phyloP scores from a whole-genome alignment of 306 rosid species.

The Malus fusca region DNA sequence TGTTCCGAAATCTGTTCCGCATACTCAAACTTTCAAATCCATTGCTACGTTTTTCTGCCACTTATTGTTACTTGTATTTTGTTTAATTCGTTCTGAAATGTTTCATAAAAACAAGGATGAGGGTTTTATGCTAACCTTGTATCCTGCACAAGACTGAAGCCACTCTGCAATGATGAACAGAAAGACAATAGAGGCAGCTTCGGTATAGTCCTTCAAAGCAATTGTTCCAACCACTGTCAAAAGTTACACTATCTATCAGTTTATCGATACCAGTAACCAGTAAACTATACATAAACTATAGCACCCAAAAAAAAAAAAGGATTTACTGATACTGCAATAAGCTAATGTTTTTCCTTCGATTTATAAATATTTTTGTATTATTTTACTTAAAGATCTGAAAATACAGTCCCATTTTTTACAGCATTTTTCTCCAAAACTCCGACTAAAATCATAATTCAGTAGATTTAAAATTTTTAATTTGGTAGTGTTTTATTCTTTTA shows the following conservation, averaged over 20 bases:
- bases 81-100: not conserved
- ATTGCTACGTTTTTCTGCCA: not conserved
- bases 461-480: too few relatives aligned
- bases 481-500: not conserved
- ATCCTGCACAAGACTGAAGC: constrained; percentile 80
- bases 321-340: too few relatives aligned
- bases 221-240: constrained; percentile 70
- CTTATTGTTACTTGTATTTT: not conserved
- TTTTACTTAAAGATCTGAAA: too few relatives aligned
- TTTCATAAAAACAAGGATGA: not conserved
- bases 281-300: too few relatives aligned
- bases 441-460: too few relatives aligned
- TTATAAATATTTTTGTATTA: too few relatives aligned
- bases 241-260: constrained; percentile 1
- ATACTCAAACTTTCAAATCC: too few relatives aligned
- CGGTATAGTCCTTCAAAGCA: constrained; percentile 62
- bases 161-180: constrained; percentile 87
- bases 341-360: too few relatives aligned
- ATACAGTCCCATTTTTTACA: too few relatives aligned
- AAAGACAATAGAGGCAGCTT: constrained; percentile 89
- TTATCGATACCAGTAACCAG: too few relatives aligned
- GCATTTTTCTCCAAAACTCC: too few relatives aligned
- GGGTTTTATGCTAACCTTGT: constrained; percentile 43
- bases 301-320: too few relatives aligned
- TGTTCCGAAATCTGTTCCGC: not conserved